Evolutionary conservation across 163 green algal species (phyloP).

Genomic region (Prototheca stagnorum): DNA sequence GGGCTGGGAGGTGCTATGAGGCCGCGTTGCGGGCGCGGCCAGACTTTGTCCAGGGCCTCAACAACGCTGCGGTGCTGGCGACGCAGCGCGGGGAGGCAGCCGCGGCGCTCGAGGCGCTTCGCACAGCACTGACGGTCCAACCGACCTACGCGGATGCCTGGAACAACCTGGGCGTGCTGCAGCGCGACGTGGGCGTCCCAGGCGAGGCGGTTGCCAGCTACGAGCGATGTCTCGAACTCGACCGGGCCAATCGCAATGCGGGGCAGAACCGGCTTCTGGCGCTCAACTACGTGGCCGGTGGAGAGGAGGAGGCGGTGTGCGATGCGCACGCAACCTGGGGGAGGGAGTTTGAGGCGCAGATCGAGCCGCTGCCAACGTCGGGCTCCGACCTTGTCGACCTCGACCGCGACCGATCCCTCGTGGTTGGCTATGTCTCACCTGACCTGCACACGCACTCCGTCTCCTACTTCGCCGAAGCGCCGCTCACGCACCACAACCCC

Average conservation of each 20-base stretch:
- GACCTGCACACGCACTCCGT: constrained; percentile 94
- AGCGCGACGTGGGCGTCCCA: constrained; percentile 55
- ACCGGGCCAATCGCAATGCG: constrained; percentile 46
- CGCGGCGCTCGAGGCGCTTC: constrained; percentile 45
- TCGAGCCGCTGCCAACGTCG: constrained; percentile 24
- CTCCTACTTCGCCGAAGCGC: constrained; percentile 91
- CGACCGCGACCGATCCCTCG: not conserved
- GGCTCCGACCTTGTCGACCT: not conserved
- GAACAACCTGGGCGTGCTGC: constrained; percentile 94
- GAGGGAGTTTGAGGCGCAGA: constrained; percentile 28
- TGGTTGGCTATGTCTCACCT: constrained; percentile 85
- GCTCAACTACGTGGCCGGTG: constrained; percentile 85
- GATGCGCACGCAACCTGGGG: constrained; percentile 67
- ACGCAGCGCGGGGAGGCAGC: constrained; percentile 33
- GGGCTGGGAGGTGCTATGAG: constrained; percentile 24
- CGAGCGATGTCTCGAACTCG: constrained; percentile 43
- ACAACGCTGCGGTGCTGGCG: constrained; percentile 66
- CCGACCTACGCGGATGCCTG: constrained; percentile 80
- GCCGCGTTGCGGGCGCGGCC: constrained; percentile 27
- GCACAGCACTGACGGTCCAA: constrained; percentile 41
- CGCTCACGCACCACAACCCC: constrained; percentile 57
- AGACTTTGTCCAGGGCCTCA: constrained; percentile 48
- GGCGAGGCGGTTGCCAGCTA: constrained; percentile 50
- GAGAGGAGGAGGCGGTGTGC: constrained; percentile 58
- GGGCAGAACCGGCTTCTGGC: constrained; percentile 74